A percentile compares a stretch with the other conserved stretches of the same genome.
Conservation (phyloP, 768 basidiomycete genomes). For the Leucocoprinus leucothites region DNA sequence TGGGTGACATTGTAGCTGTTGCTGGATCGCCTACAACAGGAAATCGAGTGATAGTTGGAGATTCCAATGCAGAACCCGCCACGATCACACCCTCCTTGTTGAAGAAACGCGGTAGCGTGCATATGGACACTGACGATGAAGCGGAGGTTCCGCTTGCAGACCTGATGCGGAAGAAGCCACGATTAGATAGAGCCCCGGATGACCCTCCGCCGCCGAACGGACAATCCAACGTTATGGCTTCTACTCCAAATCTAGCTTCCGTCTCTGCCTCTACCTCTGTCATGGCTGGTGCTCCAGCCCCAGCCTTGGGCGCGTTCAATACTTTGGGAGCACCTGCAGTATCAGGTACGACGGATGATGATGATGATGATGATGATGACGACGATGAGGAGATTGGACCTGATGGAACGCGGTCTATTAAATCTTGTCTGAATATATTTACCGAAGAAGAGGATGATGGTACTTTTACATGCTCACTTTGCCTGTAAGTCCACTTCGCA, state of each 20-base stretch:
- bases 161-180: not conserved
- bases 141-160: not conserved
- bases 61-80: not conserved
- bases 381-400: conserved; percentile 35
- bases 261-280: not conserved
- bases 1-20: not conserved
- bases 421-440: conserved; percentile 41
- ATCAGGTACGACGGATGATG: conserved; percentile 11
- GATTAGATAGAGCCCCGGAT: not conserved
- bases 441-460: conserved; percentile 32
- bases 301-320: not conserved
- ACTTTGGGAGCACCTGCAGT: no score
- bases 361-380: conserved; percentile 32
- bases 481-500: conserved; percentile 40
- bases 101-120: conserved; percentile 4
- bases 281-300: not conserved
- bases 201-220: not conserved
- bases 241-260: not conserved
- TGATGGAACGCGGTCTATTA: conserved; percentile 37
- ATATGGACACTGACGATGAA: not conserved
- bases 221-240: not conserved
- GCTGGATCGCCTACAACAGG: conserved; percentile 3
- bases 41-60: not conserved
- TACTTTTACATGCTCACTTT: conserved; percentile 42
- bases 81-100: not conserved